These are phyloP conservation scores for Nicotiana obtusifolia DNA, from an alignment of 257 asterid genomes.

Conservation along the genomic window DNA sequence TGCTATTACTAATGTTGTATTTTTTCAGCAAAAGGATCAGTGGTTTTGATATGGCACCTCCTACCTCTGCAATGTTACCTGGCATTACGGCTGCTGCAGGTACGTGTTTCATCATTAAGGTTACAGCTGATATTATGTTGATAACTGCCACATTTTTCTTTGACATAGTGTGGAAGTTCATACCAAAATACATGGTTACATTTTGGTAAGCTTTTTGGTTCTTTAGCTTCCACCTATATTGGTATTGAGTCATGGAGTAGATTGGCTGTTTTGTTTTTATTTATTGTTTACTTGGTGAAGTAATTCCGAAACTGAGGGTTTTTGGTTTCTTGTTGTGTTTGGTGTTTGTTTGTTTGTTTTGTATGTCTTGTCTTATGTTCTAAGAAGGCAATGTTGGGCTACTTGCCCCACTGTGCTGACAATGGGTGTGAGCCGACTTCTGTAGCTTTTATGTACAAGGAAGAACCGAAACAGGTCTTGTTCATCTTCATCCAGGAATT, in stretches of 20 bases:
- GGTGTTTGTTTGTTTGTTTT: constrained; percentile 98
- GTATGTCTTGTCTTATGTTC: constrained; percentile 86
- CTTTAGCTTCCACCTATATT: constrained; percentile 37
- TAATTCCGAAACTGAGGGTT: constrained; percentile 73
- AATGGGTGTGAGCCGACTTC: constrained; percentile 99
- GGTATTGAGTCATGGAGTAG: constrained; percentile 37
- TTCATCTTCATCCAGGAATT: constrained; percentile 93
- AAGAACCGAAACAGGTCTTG: constrained; percentile 91
- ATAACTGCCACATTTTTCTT: constrained; percentile 41
- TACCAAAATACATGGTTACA: constrained; percentile 67
- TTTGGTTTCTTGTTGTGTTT: constrained; percentile 96
- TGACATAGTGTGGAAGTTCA: constrained; percentile 78
- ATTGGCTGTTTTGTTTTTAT: constrained; percentile 35
- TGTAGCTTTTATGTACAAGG: constrained; percentile 97
- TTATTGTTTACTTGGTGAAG: constrained; percentile 55
- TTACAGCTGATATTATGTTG: constrained; percentile 8
- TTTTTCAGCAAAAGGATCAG: constrained; percentile 87
- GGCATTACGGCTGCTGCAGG: constrained; percentile 56
- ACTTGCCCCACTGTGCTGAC: constrained; percentile 99
- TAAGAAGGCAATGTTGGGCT: constrained; percentile 99
- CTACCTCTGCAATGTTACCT: constrained; percentile 57
- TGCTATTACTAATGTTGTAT: constrained; percentile 23
- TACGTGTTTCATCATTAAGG: constrained; percentile 30
- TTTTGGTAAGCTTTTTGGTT: constrained; percentile 77
- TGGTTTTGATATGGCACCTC: constrained; percentile 99